Base-by-base conservation (phyloP, 2,329 filamentous ascomycete species). In the Scytalidium lignicola region DNA sequence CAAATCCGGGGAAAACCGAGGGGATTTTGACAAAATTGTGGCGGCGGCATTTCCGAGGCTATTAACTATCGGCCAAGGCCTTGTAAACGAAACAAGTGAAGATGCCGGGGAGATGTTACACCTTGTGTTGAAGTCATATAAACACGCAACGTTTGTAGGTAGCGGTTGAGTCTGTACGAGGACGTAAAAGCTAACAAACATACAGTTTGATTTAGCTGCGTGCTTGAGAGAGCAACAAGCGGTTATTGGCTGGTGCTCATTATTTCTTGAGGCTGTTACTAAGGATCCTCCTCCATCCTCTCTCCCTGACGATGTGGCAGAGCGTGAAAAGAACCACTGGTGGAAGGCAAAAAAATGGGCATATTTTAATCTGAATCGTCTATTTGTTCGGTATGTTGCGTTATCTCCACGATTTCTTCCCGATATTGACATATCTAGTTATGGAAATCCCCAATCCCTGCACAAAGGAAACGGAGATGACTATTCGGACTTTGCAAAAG, bases 271-370 rank as follows among this genome's bases (percentile, higher is more conserved):
- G 53, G 89, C 95, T 46, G 88, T 97, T 29, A 85, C 86, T 58
- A 97, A 97, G 70, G 74, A 85, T 19, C 83, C 88, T 29, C 93
- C 93, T 3, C 78, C 86, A 49, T 83, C 78, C 58, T 86, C 91
- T 29, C 84, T 97, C 79, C 69, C 76, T 50, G 90, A 95, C 52
- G 88, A 84, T 51, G 72, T 86, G 46, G 83, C 89, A 51, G 92
- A 97, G 64, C 83, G 93, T 50, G 93, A 97, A 70, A 81, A 86
- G 62, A 91, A 96, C 66, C 90, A 96, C 68, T 99, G 93, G 92
- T 99, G 92, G 92, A 99, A 97, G 75, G 88, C 91, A 55, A 97
- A 97, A 83, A 99, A 99, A 71, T 97, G 93, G 93, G 88, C 92
- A 13, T 99, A 96, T 70, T 95, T 93, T 63, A 97, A 97, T 69